Percentiles rank a stretch among this genome's conserved stretches.
Conservation (phyloP, 148 eudicot genomes). For the Cornus suecica region DNA sequence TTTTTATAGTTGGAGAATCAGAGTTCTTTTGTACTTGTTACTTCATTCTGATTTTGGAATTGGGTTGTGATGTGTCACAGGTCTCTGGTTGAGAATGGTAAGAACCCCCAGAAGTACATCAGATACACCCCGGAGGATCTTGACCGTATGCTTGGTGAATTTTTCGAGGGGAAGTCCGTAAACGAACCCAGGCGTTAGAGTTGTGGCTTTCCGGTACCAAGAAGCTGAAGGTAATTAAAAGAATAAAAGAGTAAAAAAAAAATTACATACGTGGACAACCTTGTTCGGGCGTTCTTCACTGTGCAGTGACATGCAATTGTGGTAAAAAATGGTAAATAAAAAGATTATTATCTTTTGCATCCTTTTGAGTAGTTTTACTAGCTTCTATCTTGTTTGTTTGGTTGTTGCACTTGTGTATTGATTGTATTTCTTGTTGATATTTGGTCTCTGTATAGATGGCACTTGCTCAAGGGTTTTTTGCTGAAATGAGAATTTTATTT, state of each 20-base stretch:
- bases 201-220: background rate
- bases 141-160: constrained; percentile 92
- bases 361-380: too few species aligned
- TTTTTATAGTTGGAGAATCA: background rate
- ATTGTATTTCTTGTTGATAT: too few species aligned
- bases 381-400: too few species aligned
- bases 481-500: too few species aligned
- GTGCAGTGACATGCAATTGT: too few species aligned
- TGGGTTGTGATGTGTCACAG: constrained; percentile 32
- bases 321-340: too few species aligned
- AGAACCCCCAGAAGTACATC: constrained; percentile 85
- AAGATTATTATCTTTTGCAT: too few species aligned
- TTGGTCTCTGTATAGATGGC: too few species aligned
- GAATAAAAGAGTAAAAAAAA: background rate
- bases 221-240: background rate
- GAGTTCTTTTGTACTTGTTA: background rate
- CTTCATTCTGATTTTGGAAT: background rate
- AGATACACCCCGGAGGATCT: constrained; percentile 86
- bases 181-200: constrained; percentile 58
- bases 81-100: constrained; percentile 78
- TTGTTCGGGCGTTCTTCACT: too few species aligned
- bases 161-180: constrained; percentile 77
- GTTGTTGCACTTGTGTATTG: too few species aligned
- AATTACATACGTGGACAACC: too few species aligned
- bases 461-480: too few species aligned